Base-by-base conservation (phyloP, 441 rosid genomes). In the Biscutella laevigata region DNA sequence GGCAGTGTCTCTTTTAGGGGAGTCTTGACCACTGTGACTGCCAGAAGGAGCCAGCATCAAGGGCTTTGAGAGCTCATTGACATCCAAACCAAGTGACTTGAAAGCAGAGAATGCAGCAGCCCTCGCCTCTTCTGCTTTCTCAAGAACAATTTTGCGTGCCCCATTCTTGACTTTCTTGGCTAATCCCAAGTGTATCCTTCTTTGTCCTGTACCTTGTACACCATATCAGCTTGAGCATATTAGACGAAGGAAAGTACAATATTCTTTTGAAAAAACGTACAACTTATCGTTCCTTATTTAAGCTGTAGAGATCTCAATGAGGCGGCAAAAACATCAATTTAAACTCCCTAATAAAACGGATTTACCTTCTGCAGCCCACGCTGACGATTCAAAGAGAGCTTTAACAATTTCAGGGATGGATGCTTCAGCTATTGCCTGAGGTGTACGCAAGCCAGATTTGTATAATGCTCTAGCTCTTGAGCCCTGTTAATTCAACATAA, bases 101-200 rank as follows among this genome's bases (percentile, higher is more conserved):
- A 84, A 89, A 62, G 95, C 84, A 42, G 91, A 79, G 68, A 94
- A 86, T 66, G 97, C 99, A 73, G 86, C 86, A 59, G 74, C 59
- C 70, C 94, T 78, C 30, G 97, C 99, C 70, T 89, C 99, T 84
- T 94, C 97, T 19, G 97, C 97, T 77, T 94, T 86, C 64, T 86
- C 96, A 64, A 89, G 84, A 60, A 94, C 99, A 74, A 94, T 84
- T 81, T 84, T 94, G 52, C 91, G 77, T 7, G 99, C 95, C 62
- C 94, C 91, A 68, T 83, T 88, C 76, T 83, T 94, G 33, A 94
- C 84, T 79, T 94, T 94, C 81, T 84, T 94, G 25, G 94, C 97
- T 66, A 86, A 75, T 59, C 97, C 94, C 68, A 89, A 55, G 12
- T 84, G 95, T 51, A 84, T 42, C 42, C 86, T 81, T 66, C 77